These are phyloP conservation scores for Pseudogymnoascus sp. DNA, from an alignment of 2,329 filamentous ascomycete genomes.

Conservation along the genomic window DNA sequence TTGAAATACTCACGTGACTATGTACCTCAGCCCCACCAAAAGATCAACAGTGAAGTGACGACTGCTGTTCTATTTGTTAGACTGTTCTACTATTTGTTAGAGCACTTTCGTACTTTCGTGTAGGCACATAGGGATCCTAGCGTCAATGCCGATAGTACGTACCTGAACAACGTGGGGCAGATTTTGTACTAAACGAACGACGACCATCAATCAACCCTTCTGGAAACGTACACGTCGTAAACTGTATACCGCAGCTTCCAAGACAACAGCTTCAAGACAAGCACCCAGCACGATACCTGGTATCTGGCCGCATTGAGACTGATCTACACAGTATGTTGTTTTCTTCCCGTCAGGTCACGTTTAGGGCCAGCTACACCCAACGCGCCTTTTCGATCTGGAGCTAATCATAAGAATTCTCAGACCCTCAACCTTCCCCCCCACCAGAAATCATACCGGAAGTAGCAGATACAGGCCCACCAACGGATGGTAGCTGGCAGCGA, in stretches of 20 bases:
- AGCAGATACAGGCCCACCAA: conserved; percentile 5
- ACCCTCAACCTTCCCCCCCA: background rate
- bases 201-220: conserved; percentile 10
- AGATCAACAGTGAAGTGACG: background rate
- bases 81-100: background rate
- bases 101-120: background rate
- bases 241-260: background rate
- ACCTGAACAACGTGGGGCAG: conserved; percentile 10
- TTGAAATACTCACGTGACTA: background rate
- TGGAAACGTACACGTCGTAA: conserved; percentile 10
- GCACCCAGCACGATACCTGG: background rate
- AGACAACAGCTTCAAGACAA: conserved; percentile 5
- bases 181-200: conserved; percentile 8
- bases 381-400: conserved; percentile 7
- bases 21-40: background rate
- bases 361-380: background rate
- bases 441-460: conserved; percentile 1
- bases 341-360: background rate
- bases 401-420: conserved; percentile 7
- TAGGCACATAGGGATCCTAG: background rate
- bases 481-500: conserved; percentile 3
- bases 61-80: background rate
- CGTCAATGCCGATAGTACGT: background rate
- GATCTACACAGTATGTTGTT: conserved; percentile 4
- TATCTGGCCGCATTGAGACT: conserved; percentile 7